Evolutionary conservation across 2,329 filamentous ascomycete genomes (phyloP), one percentile per base, ranked within the genome.

Genomic region (Lithohypha guttulata): DNA sequence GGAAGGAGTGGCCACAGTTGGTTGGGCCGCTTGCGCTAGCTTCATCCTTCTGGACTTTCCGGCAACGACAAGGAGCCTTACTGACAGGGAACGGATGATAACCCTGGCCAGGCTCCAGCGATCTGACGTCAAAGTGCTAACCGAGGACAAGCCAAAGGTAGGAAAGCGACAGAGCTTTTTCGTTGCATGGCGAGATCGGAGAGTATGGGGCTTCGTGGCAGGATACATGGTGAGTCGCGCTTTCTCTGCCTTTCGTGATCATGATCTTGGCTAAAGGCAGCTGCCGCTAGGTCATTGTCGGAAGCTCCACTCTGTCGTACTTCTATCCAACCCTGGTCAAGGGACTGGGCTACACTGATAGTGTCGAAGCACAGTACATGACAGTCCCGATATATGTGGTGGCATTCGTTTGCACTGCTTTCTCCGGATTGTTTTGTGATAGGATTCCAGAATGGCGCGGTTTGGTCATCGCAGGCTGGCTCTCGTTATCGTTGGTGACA

Each of bases 361-460:
- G 57, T 6, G 59, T 59, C 13, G 40, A 60, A 42, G 61, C 61
- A 3, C 62, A 65, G 60, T 60, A 40, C 20, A 40, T 80, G 4
- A 77, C 74, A 0, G 72, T 80, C 2, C 76, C 77, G 0, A 75
- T 75, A 0, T 80, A 80, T 44, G 73, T 73, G 0, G 65, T 79
- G 6, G 75, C 74, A 0, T 79, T 78, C 37, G 40, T 73, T 6
- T 66, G 75, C 0, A 81, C 77, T 0, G 51, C 81, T 2, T 50
- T 79, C 3, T 60, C 86, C 3, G 86, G 87, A 0, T 75, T 67
- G 35, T 51, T 77, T 14, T 91, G 83, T 0, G 87, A 95, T 58
- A 71, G 68, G 52, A 48, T 75, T 8, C 70, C 70, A 22, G 85
- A 93, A 53, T 80, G 87, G 3, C 84, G 85, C 53, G 57, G 70